Percentiles rank a stretch among this genome's conserved stretches.
Conservation (phyloP, 225 moss, liverwort and hornwort species). For the Climacium dendroides region DNA sequence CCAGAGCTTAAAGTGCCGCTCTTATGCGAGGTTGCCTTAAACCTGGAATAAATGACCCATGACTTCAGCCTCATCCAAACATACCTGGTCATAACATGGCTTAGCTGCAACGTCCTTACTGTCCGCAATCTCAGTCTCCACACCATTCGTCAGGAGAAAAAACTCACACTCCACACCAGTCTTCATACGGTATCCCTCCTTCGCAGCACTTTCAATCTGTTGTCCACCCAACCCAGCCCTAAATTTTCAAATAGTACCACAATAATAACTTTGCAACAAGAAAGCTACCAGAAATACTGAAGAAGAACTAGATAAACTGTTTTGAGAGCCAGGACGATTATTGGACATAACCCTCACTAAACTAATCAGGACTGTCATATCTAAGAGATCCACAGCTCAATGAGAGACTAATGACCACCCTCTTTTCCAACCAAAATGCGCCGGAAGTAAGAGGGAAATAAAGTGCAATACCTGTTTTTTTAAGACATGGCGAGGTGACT, state of each 20-base stretch:
- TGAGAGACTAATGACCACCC: neutral
- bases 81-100: constrained; percentile 89
- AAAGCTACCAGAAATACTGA: neutral
- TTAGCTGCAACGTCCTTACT: constrained; percentile 45
- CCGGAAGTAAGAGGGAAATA: neutral
- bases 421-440: neutral
- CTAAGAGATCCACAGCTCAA: neutral
- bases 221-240: neutral
- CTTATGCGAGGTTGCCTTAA: neutral
- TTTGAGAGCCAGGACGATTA: neutral
- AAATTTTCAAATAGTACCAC: neutral
- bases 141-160: constrained; percentile 42
- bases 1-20: neutral
- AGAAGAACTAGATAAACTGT: neutral
- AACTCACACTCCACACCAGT: constrained; percentile 97
- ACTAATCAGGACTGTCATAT: neutral
- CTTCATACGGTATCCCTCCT: constrained; percentile 47
- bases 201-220: constrained; percentile 43
- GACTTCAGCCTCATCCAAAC: neutral
- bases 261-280: neutral
- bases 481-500: constrained; percentile 82
- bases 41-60: neutral
- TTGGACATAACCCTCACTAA: neutral
- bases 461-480: constrained; percentile 18
- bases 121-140: constrained; percentile 30